Base-by-base conservation (phyloP, 805 yeast genomes). In the Zygosaccharomyces lentus region DNA sequence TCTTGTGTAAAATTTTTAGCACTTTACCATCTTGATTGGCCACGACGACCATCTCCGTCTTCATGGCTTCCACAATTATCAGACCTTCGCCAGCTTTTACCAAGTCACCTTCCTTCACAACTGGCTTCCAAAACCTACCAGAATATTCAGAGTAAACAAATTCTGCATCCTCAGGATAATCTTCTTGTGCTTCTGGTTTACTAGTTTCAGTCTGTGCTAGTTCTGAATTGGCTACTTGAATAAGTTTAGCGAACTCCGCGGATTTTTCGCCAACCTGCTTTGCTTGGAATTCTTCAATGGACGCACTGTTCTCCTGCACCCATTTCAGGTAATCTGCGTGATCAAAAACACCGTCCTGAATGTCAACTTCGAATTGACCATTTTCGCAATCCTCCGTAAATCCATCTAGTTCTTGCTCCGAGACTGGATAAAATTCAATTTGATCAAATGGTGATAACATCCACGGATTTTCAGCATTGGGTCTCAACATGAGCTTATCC, bases 111-210 rank as follows among this genome's bases (percentile, higher is more conserved):
- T 76, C 90, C 47, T 74, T 69, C 24, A 84, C 95, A 54, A 89
- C 70, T 1, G 95, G 80, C 67, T 93, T 91, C 99, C 99, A 91
- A 76, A 86, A 89, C 56, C 98, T 76, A 46, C 98, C 99, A n/a
- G 96, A 85, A 64, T 81, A 93, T 65, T 93, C 97, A 17, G 97
- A 89, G 63, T 90, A 90, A 15, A 90, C 87, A 71, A 85, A 62
- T 59, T 81, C 87, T 6, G 96, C 93, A 59, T 75, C 78, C 41
- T 87, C 96, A 25, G 87, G 80, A 60, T 78, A 86, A 47, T 73
- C 71, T 41, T 81, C 85, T 37, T 74, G 75, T 12, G 62, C 71
- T 15, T 59, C 67, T 26, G 66, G 67, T 30, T 71, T 72, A 10
- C 70, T 68, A 3, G 76, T 71, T n/a, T 78, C 75, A 9, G 78